These are phyloP conservation scores for Penicillium sumatraense DNA, from an alignment of 2,329 filamentous ascomycete species.

Conservation along the genomic window DNA sequence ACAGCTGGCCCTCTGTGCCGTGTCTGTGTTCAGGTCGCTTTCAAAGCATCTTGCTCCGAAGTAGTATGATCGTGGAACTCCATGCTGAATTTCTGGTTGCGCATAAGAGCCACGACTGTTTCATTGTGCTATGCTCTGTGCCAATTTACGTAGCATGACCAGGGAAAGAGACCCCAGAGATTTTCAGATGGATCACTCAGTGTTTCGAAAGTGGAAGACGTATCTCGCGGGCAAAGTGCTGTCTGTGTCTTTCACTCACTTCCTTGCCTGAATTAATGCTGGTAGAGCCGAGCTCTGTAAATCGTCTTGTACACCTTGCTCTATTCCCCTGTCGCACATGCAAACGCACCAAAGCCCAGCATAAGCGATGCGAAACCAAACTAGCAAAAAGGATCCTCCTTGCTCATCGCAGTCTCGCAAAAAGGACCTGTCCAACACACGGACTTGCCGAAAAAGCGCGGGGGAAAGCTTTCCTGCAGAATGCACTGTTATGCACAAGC, in stretches of 20 bases:
- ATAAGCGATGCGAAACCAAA: background rate
- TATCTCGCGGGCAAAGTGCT: no score
- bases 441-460: background rate
- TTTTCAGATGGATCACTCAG: no score
- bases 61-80: background rate
- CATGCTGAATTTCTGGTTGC: background rate
- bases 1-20: background rate
- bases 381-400: conserved; percentile 2
- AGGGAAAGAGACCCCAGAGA: no score
- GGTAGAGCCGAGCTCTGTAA: background rate
- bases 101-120: background rate
- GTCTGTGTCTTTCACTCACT: no score
- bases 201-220: no score
- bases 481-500: background rate
- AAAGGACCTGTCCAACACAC: background rate
- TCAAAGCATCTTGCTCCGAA: background rate
- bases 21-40: background rate
- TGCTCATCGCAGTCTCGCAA: conserved; percentile 1
- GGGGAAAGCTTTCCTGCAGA: background rate
- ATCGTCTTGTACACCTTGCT: background rate
- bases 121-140: no score
- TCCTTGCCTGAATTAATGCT: background rate
- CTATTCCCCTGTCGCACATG: background rate
- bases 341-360: background rate
- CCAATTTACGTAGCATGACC: no score